These are phyloP conservation scores for Pseudoneurospora amorphoporcata DNA, from an alignment of 495 filamentous ascomycete species.

Conservation along the genomic window DNA sequence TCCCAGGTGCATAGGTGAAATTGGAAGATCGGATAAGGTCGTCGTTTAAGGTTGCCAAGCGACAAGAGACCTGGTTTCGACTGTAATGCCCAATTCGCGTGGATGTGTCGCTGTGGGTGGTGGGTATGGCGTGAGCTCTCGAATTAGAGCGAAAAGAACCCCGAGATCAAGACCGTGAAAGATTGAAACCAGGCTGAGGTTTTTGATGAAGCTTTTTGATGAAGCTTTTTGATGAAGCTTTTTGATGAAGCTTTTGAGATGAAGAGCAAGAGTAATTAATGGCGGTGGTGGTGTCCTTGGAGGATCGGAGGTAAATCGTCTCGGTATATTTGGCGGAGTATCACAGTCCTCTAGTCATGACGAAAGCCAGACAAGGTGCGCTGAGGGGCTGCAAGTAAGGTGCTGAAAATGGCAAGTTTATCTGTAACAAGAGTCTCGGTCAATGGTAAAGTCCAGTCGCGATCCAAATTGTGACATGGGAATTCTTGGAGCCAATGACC, in stretches of 20 bases:
- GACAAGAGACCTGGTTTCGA: neutral
- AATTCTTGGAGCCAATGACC: slow-evolving; percentile 17
- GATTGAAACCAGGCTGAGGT: neutral
- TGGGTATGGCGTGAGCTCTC: slow-evolving; percentile 10
- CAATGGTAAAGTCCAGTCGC: slow-evolving; percentile 21
- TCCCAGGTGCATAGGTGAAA: neutral
- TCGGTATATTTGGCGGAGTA: neutral
- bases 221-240: neutral
- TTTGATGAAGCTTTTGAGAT: neutral
- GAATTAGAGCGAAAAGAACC: slow-evolving; percentile 10
- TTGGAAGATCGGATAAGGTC: neutral
- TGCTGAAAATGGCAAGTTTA: neutral
- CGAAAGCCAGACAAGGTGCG: neutral
- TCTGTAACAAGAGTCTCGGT: slow-evolving; percentile 4
- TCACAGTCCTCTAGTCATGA: neutral
- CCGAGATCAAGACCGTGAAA: neutral
- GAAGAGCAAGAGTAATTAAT: neutral
- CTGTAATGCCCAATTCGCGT: neutral
- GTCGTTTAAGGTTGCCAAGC: neutral
- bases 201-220: neutral
- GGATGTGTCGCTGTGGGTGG: slow-evolving; percentile 1
- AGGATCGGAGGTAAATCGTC: neutral
- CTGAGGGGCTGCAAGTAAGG: neutral
- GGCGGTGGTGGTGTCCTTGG: neutral
- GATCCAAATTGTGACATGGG: slow-evolving; percentile 18